Evolutionary conservation across 1,284 basidiomycete species (phyloP).

Genomic region (Fistulinella cinereoalba): DNA sequence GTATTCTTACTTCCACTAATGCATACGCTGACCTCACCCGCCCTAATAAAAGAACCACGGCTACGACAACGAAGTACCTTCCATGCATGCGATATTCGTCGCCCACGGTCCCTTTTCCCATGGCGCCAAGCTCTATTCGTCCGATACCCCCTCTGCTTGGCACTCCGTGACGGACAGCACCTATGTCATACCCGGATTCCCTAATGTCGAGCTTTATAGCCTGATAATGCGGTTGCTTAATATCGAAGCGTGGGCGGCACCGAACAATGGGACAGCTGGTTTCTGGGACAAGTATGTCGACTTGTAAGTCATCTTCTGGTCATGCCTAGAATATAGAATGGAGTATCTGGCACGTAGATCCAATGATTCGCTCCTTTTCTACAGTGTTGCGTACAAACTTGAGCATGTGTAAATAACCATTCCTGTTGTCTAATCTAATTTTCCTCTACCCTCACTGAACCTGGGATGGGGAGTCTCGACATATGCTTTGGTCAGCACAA

Average conservation of each 20-base stretch:
- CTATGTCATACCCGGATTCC: constrained; percentile 76
- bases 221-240: constrained; percentile 75
- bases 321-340: neutral
- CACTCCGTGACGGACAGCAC: constrained; percentile 61
- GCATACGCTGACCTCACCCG: neutral
- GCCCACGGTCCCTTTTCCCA: constrained; percentile 83
- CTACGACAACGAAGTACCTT: constrained; percentile 71
- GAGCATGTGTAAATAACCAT: neutral
- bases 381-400: neutral
- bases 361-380: constrained; percentile 6
- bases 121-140: constrained; percentile 49
- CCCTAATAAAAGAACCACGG: constrained; percentile 66
- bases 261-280: constrained; percentile 72
- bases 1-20: constrained; percentile 29
- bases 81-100: constrained; percentile 90
- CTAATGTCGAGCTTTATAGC: constrained; percentile 83
- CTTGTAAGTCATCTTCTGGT: constrained; percentile 3
- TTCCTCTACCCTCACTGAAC: no score
- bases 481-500: no score
- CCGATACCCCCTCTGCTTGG: constrained; percentile 50
- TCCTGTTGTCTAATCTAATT: no score
- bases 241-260: constrained; percentile 55
- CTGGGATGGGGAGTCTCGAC: no score
- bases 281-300: constrained; percentile 78
- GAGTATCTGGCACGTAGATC: neutral